Evolutionary conservation across 495 filamentous ascomycete species (phyloP), one percentile per base, ranked within the genome.

Genomic region (Rhizodiscina lignyota): DNA sequence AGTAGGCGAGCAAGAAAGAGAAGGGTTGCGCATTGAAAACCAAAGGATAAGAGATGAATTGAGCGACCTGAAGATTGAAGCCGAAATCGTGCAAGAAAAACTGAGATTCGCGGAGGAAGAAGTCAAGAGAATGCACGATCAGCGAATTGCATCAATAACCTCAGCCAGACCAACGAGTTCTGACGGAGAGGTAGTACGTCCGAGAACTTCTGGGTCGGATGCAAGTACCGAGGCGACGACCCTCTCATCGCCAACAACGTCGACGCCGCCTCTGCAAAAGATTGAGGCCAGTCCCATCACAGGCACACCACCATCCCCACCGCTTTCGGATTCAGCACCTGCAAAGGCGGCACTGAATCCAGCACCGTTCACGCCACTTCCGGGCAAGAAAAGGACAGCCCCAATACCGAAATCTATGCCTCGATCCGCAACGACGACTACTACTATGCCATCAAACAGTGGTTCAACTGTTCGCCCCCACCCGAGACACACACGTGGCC

Each of bases 71-170:
- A 87, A 79, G 64, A 78, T 97, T 36, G 89, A 97, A 48, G 79
- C 80, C 41, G 89, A 96, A 53, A 94, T 97, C 45, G 68, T 83
- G 42, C 77, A 87, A 47, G 83, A 92, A 61, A 94, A 91, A 64
- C 63, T 97, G 40, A 76, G 74, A 40, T 72, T 79, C 36, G 61
- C 70, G 17, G 72, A 79, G 45, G 58, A 54, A 11, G 52, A 63
- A 30, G 62, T 66, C 11, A 62, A 64, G 45, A 55, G 62, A 38
- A 55, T 67, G 47, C 59, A 68, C 42, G 43, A 52, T 17, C 44
- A n/a, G n/a, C n/a, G n/a, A n/a, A n/a, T n/a, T n/a, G n/a, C n/a
- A n/a, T n/a, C n/a, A n/a, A n/a, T n/a, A n/a, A n/a, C n/a, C n/a
- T n/a, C n/a, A n/a, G n/a, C n/a, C n/a, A n/a, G n/a, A n/a, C n/a